Base-by-base conservation (phyloP, 2,329 filamentous ascomycete genomes). In the Capronia americana region DNA sequence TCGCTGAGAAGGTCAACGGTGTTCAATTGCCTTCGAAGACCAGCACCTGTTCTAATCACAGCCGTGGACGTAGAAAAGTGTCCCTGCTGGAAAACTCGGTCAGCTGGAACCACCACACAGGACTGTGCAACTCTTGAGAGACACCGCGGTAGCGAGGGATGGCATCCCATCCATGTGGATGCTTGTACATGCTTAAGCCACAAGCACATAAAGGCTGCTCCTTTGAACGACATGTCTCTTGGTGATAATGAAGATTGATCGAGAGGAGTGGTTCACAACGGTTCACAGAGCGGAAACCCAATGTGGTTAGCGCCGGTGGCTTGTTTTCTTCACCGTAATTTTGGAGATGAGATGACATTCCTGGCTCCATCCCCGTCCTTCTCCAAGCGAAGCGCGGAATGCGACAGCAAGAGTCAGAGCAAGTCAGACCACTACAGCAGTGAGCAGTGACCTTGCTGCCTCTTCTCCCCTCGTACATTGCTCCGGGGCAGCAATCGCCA, bases 321-420 rank as follows among this genome's bases (percentile, higher is more conserved):
- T n/a, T 38, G 30, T 41, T 23, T 41, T 57, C 28, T 28, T 59
- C 57, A 59, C 57, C 57, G 57, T 59, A 50, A 59, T 56, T 38
- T 53, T 55, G 51, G 51, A 46, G 24, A 48, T 59, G 38, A 44
- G 26, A 28, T 38, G 32, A 23, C 32, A n/a, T 38, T 24, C 32
- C 23, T 14, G n/a, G 12, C 55, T 23, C 53, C 28, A 4, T n/a
- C 20, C 54, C 54, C 32, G 14, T 41, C n/a, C 17, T 41, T 26
- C 11, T 44, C 55, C 55, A 57, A 41, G 24, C n/a, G 20, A 57
- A 44, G 6, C 6, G 28, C 57, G 26, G 41, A 50, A 48, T 48
- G 57, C 41, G 34, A 30, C 12, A 32, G 24, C 23, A 20, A 38
- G 26, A 28, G 26, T 14, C n/a, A 38, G 46, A 30, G 1, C 38